Percentiles rank a stretch among this genome's conserved stretches.
These are phyloP conservation scores for Castanospermum australe DNA, from an alignment of 306 rosid species.

Conservation along the genomic window DNA sequence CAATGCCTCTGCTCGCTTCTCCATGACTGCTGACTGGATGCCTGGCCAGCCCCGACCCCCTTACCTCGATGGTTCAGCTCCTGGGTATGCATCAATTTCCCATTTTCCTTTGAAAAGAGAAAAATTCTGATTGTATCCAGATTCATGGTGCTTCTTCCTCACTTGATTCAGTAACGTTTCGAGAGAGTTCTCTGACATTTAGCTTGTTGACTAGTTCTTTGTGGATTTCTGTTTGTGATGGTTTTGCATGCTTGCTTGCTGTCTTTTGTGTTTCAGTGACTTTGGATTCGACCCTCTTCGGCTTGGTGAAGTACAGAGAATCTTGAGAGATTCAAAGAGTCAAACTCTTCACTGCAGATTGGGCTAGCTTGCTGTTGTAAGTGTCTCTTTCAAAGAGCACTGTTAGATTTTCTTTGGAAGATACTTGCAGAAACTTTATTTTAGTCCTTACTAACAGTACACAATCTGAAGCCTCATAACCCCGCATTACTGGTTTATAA, in stretches of 20 bases:
- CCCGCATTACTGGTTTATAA: too few species aligned
- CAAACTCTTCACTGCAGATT: conserved; percentile 99
- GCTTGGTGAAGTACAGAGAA: conserved; percentile 91
- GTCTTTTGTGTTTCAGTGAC: conserved; percentile 57
- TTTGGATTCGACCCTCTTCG: conserved; percentile 89
- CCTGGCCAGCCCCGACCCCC: conserved; percentile 96
- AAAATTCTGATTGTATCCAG: not conserved
- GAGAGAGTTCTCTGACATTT: not conserved
- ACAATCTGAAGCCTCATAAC: too few species aligned
- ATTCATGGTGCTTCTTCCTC: not conserved
- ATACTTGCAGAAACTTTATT: not conserved
- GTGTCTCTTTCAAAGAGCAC: conserved; percentile 10
- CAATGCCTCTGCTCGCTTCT: conserved; percentile 56
- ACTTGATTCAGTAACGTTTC: not conserved
- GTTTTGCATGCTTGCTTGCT: not conserved
- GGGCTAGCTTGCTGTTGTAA: conserved; percentile 99
- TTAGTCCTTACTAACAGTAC: not conserved
- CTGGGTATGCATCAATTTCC: conserved; percentile 55
- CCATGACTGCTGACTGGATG: conserved; percentile 96
- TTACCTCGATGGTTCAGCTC: conserved; percentile 93
- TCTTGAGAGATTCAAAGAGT: conserved; percentile 95
- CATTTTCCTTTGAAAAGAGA: not conserved
- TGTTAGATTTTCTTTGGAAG: not conserved
- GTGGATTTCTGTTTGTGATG: not conserved
- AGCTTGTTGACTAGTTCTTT: not conserved